These are phyloP conservation scores for Apiospora sp. DNA, from an alignment of 2,329 filamentous ascomycete genomes.

Conservation along the genomic window DNA sequence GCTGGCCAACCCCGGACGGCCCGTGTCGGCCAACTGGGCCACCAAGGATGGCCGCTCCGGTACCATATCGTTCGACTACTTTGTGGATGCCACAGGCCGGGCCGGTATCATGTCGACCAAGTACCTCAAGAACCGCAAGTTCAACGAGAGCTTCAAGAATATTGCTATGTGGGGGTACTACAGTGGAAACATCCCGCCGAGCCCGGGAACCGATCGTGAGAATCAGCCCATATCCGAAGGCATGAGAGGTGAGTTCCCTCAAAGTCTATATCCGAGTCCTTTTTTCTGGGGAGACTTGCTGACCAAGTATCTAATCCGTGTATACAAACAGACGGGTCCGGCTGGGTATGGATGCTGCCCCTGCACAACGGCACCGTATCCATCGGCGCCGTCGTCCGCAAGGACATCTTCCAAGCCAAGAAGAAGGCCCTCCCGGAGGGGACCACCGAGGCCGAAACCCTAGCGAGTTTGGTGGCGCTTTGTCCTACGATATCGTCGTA, in stretches of 20 bases:
- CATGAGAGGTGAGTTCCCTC: neutral
- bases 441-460: slow-evolving; percentile 40
- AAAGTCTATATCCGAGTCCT: neutral
- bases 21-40: slow-evolving; percentile 47
- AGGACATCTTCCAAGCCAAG: slow-evolving; percentile 45
- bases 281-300: too few relatives aligned
- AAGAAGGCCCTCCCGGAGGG: slow-evolving; percentile 39
- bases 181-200: slow-evolving; percentile 41
- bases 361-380: slow-evolving; percentile 55
- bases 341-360: slow-evolving; percentile 60
- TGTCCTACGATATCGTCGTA: slow-evolving; percentile 45
- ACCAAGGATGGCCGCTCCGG: slow-evolving; percentile 47
- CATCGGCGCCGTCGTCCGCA: slow-evolving; percentile 52
- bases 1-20: slow-evolving; percentile 37
- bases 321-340: slow-evolving; percentile 49
- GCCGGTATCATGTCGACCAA: slow-evolving; percentile 54
- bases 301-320: too few relatives aligned
- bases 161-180: slow-evolving; percentile 59
- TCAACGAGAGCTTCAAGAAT: slow-evolving; percentile 58
- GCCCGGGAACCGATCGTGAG: slow-evolving; percentile 27
- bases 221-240: slow-evolving; percentile 1
- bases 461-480: slow-evolving; percentile 43
- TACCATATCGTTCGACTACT: slow-evolving; percentile 53
- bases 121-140: slow-evolving; percentile 56
- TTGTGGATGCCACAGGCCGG: slow-evolving; percentile 59